Conservation (phyloP, 2,329 filamentous ascomycete genomes). For the Erysiphe pulchra region DNA sequence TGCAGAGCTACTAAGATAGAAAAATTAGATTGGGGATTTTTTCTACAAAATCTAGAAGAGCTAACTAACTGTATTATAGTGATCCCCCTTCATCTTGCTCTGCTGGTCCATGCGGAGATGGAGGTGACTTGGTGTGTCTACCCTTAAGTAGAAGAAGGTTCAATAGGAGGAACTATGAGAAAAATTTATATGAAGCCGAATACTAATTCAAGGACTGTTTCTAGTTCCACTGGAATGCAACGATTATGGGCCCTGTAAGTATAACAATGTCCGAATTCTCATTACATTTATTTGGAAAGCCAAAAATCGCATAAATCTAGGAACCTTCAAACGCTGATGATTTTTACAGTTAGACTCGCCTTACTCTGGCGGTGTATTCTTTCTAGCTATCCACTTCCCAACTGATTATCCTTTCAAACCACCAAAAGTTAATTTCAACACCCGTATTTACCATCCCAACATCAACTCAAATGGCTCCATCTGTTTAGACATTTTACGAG, state of each 20-base stretch:
- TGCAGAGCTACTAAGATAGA: no score
- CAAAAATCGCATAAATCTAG: conserved; percentile 1
- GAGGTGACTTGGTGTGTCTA: conserved; percentile 15
- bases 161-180: no score
- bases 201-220: conserved; percentile 13
- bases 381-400: conserved; percentile 95
- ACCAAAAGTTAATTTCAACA: conserved; percentile 99
- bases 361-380: conserved; percentile 96
- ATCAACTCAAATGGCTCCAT: conserved; percentile 99
- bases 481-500: conserved; percentile 90
- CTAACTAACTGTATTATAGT: conserved; percentile 22
- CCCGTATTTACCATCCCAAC: conserved; percentile 98
- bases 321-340: conserved; percentile 3
- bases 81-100: conserved; percentile 98
- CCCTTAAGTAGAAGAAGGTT: no score
- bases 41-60: no score
- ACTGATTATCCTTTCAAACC: conserved; percentile 99
- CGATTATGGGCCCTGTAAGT: conserved; percentile 97
- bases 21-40: no score
- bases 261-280: conserved; percentile 2
- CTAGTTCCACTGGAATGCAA: conserved; percentile 99
- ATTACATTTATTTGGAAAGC: conserved; percentile 1
- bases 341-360: conserved; percentile 58
- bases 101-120: conserved; percentile 86
- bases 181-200: conserved; percentile 1